Conservation (phyloP, 345 rosid genomes). For the Hibiscus syriacus region DNA sequence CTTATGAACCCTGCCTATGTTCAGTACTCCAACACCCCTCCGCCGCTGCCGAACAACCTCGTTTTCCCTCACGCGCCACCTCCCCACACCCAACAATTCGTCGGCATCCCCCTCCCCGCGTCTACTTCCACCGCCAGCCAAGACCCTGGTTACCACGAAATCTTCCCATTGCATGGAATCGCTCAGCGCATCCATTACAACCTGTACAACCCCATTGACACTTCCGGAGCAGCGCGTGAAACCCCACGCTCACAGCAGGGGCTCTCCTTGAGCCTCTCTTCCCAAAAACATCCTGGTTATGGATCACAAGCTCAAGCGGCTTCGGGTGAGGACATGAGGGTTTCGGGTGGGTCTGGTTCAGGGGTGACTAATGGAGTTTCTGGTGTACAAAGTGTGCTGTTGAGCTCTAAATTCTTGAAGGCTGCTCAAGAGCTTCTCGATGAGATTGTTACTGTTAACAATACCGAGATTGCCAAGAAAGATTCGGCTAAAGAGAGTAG, state of each 20-base stretch:
- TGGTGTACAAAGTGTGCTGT: slow-evolving; percentile 47
- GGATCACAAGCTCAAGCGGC: slow-evolving; percentile 41
- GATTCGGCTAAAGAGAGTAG: slow-evolving; percentile 40
- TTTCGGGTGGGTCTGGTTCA: slow-evolving; percentile 65
- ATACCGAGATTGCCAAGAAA: slow-evolving; percentile 18
- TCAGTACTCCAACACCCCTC: slow-evolving; percentile 61
- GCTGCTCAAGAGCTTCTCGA: slow-evolving; percentile 92
- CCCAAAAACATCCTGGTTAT: slow-evolving; percentile 66
- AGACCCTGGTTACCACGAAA: slow-evolving; percentile 36
- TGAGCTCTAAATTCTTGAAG: slow-evolving; percentile 90
- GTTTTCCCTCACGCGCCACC: slow-evolving; percentile 49
- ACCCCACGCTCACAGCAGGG: slow-evolving; percentile 71
- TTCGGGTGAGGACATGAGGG: slow-evolving; percentile 43
- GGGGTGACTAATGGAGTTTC: slow-evolving; percentile 64
- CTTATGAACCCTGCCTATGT: slow-evolving; percentile 96
- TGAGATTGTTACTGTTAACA: slow-evolving; percentile 80
- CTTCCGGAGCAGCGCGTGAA: slow-evolving; percentile 46
- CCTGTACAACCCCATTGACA: slow-evolving; percentile 57
- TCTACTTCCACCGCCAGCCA: slow-evolving; percentile 29
- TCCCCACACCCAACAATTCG: slow-evolving; percentile 59
- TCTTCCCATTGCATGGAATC: slow-evolving; percentile 67
- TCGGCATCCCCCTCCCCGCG: slow-evolving; percentile 68
- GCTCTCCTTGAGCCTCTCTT: slow-evolving; percentile 77
- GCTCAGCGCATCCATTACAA: slow-evolving; percentile 74
- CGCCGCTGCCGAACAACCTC: slow-evolving; percentile 37